Conservation (phyloP, 1,284 basidiomycete genomes). For the Salmacisia buchloeana region DNA sequence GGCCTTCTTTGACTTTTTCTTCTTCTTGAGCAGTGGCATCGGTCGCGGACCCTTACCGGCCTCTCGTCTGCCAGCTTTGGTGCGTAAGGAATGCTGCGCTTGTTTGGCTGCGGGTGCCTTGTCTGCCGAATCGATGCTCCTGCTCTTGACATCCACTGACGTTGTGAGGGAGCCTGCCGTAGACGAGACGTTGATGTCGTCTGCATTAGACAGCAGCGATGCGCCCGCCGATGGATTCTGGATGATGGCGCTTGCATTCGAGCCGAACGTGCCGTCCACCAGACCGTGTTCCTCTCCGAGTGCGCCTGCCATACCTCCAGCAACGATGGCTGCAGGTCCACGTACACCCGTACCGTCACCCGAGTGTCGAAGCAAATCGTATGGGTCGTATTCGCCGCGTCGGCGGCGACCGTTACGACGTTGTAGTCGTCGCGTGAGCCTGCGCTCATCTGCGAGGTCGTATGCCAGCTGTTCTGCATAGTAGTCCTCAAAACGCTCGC, state of each 20-base stretch:
- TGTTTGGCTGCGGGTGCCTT: background rate
- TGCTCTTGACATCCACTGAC: too few species aligned
- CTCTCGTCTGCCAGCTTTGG: background rate
- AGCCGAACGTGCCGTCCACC: background rate
- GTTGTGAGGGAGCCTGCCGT: too few species aligned
- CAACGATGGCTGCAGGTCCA: background rate
- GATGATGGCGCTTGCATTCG: too few species aligned
- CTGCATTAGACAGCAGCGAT: too few species aligned
- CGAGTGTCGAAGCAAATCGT: background rate
- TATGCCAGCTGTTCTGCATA: constrained; percentile 27
- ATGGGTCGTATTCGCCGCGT: background rate
- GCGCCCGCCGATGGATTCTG: too few species aligned
- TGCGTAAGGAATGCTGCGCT: background rate
- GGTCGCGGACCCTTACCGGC: background rate
- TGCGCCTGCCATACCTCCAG: background rate
- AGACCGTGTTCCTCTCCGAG: background rate
- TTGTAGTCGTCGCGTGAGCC: background rate
- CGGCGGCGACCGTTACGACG: constrained; percentile 1
- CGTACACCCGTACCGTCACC: background rate
- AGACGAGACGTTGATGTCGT: too few species aligned
- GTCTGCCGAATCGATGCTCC: background rate
- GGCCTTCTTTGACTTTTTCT: constrained; percentile 6
- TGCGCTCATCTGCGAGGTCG: constrained; percentile 32
- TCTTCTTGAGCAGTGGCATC: background rate
- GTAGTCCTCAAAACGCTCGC: constrained; percentile 29